A percentile compares a stretch with the other conserved stretches of the same genome.
Conservation (phyloP, 75 land plant species). For the Selaginella tamariscina region DNA sequence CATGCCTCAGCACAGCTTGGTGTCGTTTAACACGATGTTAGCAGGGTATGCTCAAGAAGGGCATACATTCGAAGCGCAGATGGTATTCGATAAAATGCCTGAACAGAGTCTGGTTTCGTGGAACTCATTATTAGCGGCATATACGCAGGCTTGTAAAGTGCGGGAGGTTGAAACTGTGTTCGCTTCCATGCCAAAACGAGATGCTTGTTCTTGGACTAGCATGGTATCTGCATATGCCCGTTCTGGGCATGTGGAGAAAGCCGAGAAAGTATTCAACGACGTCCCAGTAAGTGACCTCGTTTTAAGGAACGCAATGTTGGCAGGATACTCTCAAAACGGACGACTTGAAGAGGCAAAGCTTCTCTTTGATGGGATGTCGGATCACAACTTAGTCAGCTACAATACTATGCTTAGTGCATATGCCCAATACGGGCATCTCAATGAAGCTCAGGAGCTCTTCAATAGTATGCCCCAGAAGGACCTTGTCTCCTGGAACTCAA, state of each 20-base stretch:
- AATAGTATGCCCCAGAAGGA: background rate
- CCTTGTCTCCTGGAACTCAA: background rate
- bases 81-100: background rate
- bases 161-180: background rate
- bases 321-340: background rate
- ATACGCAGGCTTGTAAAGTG: background rate
- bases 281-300: background rate
- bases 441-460: background rate
- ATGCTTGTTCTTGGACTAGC: background rate
- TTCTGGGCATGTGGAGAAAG: background rate
- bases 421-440: background rate
- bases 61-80: background rate
- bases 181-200: background rate
- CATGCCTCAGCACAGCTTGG: background rate
- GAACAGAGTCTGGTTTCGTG: background rate
- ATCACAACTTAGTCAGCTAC: background rate
- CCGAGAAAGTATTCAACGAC: background rate
- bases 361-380: background rate
- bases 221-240: background rate
- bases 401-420: background rate
- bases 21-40: background rate
- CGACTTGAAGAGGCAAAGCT: background rate
- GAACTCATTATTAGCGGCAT: background rate
- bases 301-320: background rate
- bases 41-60: background rate